Base-by-base conservation (phyloP, 73 alveolate species). In the Paramecium sexaurelia region DNA sequence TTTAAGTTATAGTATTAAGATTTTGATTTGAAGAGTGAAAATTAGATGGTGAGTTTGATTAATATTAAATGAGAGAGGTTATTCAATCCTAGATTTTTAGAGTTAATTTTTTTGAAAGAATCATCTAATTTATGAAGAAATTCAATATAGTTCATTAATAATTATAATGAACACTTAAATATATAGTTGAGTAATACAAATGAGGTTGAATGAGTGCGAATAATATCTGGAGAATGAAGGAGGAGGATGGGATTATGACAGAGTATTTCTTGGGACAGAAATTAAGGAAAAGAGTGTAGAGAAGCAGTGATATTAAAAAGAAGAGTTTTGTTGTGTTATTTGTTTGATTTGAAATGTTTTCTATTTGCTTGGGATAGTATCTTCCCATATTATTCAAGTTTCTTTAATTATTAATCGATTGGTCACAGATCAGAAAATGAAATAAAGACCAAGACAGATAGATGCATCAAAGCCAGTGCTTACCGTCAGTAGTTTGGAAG, bases 121-220 rank as follows among this genome's bases (percentile, higher is more conserved):
- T 71, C 86, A 71, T 71, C 86, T 35, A 35, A 36, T 71, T 71
- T 71, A 22, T 71, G 66, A 19, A 71, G 66, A 33, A 71, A 33
- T 27, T 37, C 86, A 71, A 71, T 71, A 11, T 35, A 71, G 86
- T 71, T 71, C 86, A 71, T 71, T 51, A 51, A 51, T 51, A 51
- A 51, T 51, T 51, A 51, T 51, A 51, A 51, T 51, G 27, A 51
- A 51, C 6, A 51, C 29, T 17, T 17, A 11, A 5, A 51, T 26
- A 13, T 17, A 45, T 15, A 1, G 24, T 13, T 45, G 26, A 13
- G n/a, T 45, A 45, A 45, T 19, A 19, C 11, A 6, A 11, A 45
- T 3, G 24, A 45, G 57, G n/a, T 15, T 11, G 27, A n/a, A 11
- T 3, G 26, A 45, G 24, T 15, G 57, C 5, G 7, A 45, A n/a